Conservation (phyloP, 345 rosid species). For the Carallia brachiata region DNA sequence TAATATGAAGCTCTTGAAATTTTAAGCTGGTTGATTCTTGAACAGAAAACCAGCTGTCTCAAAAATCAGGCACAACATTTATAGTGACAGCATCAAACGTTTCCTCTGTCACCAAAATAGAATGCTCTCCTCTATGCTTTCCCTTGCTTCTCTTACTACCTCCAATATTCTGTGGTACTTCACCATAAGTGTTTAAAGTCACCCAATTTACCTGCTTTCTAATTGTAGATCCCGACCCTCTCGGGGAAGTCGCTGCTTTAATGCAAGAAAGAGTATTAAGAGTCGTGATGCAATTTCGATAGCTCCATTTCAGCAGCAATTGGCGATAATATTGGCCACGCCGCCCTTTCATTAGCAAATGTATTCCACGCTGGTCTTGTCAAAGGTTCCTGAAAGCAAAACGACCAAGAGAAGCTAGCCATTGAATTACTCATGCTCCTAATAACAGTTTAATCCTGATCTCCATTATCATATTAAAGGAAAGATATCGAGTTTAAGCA, state of each 20-base stretch:
- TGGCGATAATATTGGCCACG: conserved; percentile 53
- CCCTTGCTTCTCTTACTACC: conserved; percentile 23
- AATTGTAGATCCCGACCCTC: too few relatives aligned
- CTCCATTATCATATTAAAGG: background rate
- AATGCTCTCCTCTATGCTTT: conserved; percentile 16
- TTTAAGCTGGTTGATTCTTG: too few relatives aligned
- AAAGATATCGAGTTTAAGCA: background rate
- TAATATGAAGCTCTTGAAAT: too few relatives aligned
- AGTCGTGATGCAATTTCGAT: conserved; percentile 57
- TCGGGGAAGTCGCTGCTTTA: conserved; percentile 39
- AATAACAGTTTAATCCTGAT: too few relatives aligned
- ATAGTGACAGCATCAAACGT: conserved; percentile 17
- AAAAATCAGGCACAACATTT: conserved; percentile 50
- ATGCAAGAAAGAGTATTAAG: conserved; percentile 54
- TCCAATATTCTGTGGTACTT: conserved; percentile 32
- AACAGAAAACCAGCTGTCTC: conserved; percentile 5
- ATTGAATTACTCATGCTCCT: too few relatives aligned
- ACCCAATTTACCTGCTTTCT: too few relatives aligned
- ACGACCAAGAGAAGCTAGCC: background rate
- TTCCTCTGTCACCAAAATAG: conserved; percentile 17
- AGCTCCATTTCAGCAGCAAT: conserved; percentile 81
- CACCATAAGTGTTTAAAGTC: conserved; percentile 44
- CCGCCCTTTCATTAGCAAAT: conserved; percentile 43
- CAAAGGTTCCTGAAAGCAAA: conserved; percentile 62
- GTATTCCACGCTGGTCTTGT: conserved; percentile 77